Conservation (phyloP, 257 asterid genomes). For the Gynochthodes officinalis region DNA sequence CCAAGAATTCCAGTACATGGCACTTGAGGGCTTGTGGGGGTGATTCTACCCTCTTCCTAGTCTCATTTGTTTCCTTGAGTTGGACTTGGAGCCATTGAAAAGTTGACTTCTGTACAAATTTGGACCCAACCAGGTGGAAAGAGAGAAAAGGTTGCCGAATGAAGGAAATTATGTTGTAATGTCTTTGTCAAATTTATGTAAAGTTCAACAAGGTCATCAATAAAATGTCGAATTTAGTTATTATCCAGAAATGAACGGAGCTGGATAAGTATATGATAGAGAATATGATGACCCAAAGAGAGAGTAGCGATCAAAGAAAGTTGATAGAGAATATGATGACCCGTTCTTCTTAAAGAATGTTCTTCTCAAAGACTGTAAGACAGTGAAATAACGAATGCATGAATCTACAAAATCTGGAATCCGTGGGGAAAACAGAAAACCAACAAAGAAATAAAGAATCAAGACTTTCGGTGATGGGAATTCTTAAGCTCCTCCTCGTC, state of each 20-base stretch:
- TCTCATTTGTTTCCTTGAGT: background rate
- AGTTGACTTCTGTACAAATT: background rate
- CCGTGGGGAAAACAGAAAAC: background rate
- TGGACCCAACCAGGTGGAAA: background rate
- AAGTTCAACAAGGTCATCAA: background rate
- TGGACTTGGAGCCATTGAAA: background rate
- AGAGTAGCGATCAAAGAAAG: too few species aligned
- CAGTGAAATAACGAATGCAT: background rate
- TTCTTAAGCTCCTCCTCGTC: too few species aligned
- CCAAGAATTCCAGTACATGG: background rate
- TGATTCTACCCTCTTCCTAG: background rate
- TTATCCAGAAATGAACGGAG: background rate
- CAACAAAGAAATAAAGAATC: too few species aligned
- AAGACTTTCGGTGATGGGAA: background rate
- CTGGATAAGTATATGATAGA: background rate
- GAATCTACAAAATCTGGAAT: background rate
- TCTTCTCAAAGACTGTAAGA: background rate
- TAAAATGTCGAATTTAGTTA: background rate
- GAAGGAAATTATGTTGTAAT: constrained; percentile 1
- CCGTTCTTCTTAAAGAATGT: background rate
- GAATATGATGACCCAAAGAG: too few species aligned
- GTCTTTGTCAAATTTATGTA: background rate
- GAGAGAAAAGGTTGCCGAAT: background rate
- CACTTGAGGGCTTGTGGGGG: background rate
- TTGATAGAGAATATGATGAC: background rate